phyloP scores from a whole-genome alignment of 257 asterid genomes.

The Lantana camara region DNA sequence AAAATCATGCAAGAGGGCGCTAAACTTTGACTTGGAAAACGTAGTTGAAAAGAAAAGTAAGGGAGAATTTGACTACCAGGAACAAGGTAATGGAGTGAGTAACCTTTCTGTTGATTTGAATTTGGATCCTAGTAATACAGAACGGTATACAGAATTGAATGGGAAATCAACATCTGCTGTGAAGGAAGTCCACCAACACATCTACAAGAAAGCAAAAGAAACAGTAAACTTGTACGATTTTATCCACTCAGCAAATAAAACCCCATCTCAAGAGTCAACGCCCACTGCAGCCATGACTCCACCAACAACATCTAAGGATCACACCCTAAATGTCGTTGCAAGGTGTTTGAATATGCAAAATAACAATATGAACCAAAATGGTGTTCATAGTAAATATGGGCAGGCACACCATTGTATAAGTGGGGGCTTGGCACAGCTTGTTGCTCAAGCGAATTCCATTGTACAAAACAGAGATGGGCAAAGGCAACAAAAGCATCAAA shows the following conservation, averaged over 20 bases:
- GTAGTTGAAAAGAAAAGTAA: slow-evolving; percentile 38
- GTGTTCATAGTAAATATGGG: slow-evolving; percentile 24
- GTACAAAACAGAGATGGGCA: slow-evolving; percentile 30
- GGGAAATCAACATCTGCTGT: slow-evolving; percentile 32
- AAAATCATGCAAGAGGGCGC: slow-evolving; percentile 62
- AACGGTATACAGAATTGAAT: slow-evolving; percentile 31
- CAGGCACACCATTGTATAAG: slow-evolving; percentile 40
- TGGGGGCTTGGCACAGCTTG: slow-evolving; percentile 37
- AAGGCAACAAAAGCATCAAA: slow-evolving; percentile 37
- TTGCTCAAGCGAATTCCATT: slow-evolving; percentile 38
- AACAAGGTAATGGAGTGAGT: slow-evolving; percentile 33
- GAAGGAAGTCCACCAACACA: slow-evolving; percentile 32
- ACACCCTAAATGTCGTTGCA: slow-evolving; percentile 61
- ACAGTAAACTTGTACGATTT: slow-evolving; percentile 18
- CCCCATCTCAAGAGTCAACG: slow-evolving; percentile 34
- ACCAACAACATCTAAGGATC: slow-evolving; percentile 40
- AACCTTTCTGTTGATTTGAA: slow-evolving; percentile 44
- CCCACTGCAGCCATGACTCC: slow-evolving; percentile 29
- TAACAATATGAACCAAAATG: slow-evolving; percentile 33
- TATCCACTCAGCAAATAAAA: slow-evolving; percentile 23
- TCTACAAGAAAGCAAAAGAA: slow-evolving; percentile 30
- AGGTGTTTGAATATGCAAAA: slow-evolving; percentile 51
- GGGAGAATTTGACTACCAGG: slow-evolving; percentile 32
- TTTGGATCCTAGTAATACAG: slow-evolving; percentile 40
- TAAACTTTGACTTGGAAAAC: slow-evolving; percentile 57